These are phyloP conservation scores for Beauveria bassiana DNA, from an alignment of 2,329 filamentous ascomycete species.

Conservation along the genomic window DNA sequence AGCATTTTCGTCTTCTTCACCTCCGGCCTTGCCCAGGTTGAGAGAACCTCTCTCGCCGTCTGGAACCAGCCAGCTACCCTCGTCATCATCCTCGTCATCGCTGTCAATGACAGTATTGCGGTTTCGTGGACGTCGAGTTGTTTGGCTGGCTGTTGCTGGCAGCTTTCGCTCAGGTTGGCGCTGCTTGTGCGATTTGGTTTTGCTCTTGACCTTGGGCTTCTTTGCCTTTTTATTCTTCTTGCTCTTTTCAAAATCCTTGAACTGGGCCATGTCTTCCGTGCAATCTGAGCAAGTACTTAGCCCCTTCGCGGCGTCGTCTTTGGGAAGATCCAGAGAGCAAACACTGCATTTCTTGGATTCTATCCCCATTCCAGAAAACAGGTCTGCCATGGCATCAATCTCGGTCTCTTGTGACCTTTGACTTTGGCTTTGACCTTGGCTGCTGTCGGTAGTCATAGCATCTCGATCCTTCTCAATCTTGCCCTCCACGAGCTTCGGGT, in stretches of 20 bases:
- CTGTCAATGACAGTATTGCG: constrained; percentile 57
- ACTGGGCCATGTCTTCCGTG: constrained; percentile 61
- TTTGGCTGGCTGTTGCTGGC: constrained; percentile 17
- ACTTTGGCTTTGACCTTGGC: constrained; percentile 36
- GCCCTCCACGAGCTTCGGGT: constrained; percentile 78
- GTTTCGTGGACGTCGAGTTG: constrained; percentile 34
- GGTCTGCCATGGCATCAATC: constrained; percentile 74
- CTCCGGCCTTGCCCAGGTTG: constrained; percentile 70
- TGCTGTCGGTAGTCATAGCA: constrained; percentile 59
- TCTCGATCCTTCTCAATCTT: constrained; percentile 86
- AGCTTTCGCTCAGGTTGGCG: background rate
- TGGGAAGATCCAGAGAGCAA: constrained; percentile 62
- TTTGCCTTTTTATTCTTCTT: constrained; percentile 31
- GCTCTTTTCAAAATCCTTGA: constrained; percentile 34
- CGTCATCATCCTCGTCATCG: constrained; percentile 60
- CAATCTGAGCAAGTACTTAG: constrained; percentile 64
- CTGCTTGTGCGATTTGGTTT: constrained; percentile 13
- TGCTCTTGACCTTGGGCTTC: constrained; percentile 19
- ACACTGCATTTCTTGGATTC: constrained; percentile 73
- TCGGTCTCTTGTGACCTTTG: constrained; percentile 52
- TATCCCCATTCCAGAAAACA: constrained; percentile 79
- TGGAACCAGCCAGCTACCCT: constrained; percentile 73
- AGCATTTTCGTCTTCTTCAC: constrained; percentile 77
- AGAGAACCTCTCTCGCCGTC: constrained; percentile 54
- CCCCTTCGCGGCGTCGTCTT: constrained; percentile 33